Conservation (phyloP, 768 basidiomycete genomes). For the Termitomyces sp. region DNA sequence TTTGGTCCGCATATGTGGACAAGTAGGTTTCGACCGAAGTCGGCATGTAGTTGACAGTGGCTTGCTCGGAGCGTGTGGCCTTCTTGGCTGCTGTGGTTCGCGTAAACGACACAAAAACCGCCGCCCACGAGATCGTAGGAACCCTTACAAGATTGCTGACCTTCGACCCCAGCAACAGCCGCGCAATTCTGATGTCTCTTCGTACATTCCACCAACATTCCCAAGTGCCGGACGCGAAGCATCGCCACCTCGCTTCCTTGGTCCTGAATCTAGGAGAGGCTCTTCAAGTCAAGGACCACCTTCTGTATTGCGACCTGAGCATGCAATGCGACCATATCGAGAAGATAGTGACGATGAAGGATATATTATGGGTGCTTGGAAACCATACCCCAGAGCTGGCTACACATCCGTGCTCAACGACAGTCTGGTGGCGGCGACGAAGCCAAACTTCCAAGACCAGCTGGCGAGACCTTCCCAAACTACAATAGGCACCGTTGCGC, state of each 20-base stretch:
- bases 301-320: constrained; percentile 74
- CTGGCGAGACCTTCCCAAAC: constrained; percentile 16
- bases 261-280: constrained; percentile 36
- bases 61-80: constrained; percentile 75
- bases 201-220: constrained; percentile 42
- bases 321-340: constrained; percentile 67
- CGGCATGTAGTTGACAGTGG: constrained; percentile 79
- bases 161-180: constrained; percentile 13
- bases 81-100: constrained; percentile 63
- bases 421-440: constrained; percentile 13
- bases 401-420: constrained; percentile 42
- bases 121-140: constrained; percentile 13
- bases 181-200: constrained; percentile 42
- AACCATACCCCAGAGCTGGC: constrained; percentile 56
- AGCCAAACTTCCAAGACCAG: constrained; percentile 9
- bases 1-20: constrained; percentile 67
- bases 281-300: constrained; percentile 57
- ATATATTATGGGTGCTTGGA: constrained; percentile 95
- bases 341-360: constrained; percentile 83
- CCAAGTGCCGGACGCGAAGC: constrained; percentile 23
- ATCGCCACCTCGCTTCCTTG: constrained; percentile 30
- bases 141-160: constrained; percentile 15
- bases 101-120: constrained; percentile 31
- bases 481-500: constrained; percentile 11
- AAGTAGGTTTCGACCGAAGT: constrained; percentile 81